Conservation (phyloP, 2,329 filamentous ascomycete species). For the Phoma sp. region DNA sequence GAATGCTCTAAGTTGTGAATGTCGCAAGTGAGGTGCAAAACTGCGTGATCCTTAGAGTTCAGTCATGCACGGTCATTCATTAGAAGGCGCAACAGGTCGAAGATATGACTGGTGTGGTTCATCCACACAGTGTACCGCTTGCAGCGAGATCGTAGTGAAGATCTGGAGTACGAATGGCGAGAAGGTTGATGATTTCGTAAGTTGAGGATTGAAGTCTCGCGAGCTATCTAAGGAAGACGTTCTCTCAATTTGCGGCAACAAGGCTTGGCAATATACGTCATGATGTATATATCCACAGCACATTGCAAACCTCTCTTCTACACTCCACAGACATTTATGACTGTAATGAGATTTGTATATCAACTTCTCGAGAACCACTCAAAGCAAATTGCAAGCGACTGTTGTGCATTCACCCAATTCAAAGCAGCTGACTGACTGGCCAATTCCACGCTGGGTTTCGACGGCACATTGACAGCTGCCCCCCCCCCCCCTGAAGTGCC, state of each 20-base stretch:
- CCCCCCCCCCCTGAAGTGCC: no score
- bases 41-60: slow-evolving; percentile 13
- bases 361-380: no score
- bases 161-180: background rate
- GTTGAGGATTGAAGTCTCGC: background rate
- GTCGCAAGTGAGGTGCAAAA: slow-evolving; percentile 15
- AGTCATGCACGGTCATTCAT: background rate
- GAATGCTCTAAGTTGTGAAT: background rate
- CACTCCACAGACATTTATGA: background rate
- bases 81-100: background rate
- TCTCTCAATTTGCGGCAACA: background rate
- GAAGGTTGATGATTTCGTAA: background rate
- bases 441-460: no score
- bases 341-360: no score
- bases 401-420: no score
- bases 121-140: background rate
- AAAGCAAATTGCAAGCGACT: no score
- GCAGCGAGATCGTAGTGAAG: background rate
- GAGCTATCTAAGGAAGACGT: background rate
- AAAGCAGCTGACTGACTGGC: no score
- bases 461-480: no score
- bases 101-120: background rate
- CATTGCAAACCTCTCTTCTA: background rate
- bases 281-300: no score
- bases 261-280: background rate